Base-by-base conservation (phyloP, 345 rosid species). In the Aquilaria sinensis region DNA sequence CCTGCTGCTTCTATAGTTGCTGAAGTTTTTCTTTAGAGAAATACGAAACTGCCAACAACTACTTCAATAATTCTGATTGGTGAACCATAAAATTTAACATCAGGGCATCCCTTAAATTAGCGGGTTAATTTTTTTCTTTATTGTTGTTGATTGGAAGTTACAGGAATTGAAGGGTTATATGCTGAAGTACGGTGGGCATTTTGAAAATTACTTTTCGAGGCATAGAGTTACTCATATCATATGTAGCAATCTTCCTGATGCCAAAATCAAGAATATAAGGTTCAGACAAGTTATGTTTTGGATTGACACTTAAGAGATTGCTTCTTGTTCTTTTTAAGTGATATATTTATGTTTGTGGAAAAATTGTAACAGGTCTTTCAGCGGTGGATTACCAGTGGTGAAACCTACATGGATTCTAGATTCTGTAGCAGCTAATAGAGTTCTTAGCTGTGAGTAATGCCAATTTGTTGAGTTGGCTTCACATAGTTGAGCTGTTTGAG, bases 371-470 rank as follows among this genome's bases (percentile, higher is more conserved):
- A 93, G 98, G 77, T 82, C 97, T 60, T 93, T 90, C 67, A 93
- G 97, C 64, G 63, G 86, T 74, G 97, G 98, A 31, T 83, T 93
- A 37, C 98, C 98, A 47, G 97, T 93, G 5, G 94, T 93, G 67
- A 93, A 88, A 81, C 98, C 98, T 52, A 31, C 76, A 41, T 93
- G 98, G 98, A 75, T 93, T 60, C 59, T 81, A 76, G 97, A 93
- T 64, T 87, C 90, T 72, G 70, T 88, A 49, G 82, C 78, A 61
- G 86, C 94, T 45, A 83, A 86, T 64, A 87, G 77, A 65, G 90
- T 93, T 54, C 67, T 93, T 70, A 83, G 81, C 53, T 93, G 98
- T 90, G 81, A 84, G 97, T 83, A 69, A 58, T 47, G 57, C 49
- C 45, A 52, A 49, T 66, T 49, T 31, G 33, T 70, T 55, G 14